These are phyloP conservation scores for Babesia sp. DNA, from an alignment of 169 alveolate genomes.

Conservation along the genomic window DNA sequence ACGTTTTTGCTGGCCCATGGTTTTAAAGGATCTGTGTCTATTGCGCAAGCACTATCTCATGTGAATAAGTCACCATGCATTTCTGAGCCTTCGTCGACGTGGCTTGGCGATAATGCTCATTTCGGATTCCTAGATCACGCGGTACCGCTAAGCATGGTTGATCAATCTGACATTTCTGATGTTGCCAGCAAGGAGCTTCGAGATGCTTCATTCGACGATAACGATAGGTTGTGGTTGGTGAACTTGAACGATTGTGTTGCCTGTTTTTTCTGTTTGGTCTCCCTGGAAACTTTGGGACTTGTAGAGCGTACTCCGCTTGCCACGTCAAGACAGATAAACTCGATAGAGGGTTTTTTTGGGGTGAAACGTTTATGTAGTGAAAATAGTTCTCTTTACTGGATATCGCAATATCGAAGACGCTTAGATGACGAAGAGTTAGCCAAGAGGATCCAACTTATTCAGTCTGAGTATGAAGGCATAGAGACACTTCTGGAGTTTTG, in stretches of 20 bases:
- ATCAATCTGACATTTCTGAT: neutral
- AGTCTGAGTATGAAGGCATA: neutral
- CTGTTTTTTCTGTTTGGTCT: conserved; percentile 38
- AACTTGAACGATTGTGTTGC: conserved; percentile 49
- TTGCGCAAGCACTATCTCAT: conserved; percentile 4
- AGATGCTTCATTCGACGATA: neutral
- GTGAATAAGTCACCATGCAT: conserved; percentile 7
- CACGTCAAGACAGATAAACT: conserved; percentile 30
- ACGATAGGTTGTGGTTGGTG: conserved; percentile 37
- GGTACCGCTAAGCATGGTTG: conserved; percentile 15
- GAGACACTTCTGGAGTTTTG: conserved; percentile 28
- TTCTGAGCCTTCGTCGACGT: neutral
- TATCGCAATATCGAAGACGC: neutral
- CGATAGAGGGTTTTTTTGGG: conserved; percentile 49
- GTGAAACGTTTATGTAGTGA: conserved; percentile 18
- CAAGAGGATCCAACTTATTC: neutral
- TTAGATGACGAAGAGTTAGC: conserved; percentile 2
- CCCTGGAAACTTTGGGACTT: conserved; percentile 23
- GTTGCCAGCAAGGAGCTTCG: neutral
- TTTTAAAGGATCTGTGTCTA: neutral
- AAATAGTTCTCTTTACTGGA: neutral
- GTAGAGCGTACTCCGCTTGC: neutral
- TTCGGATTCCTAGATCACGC: conserved; percentile 58
- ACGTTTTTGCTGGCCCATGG: neutral
- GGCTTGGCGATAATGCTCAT: conserved; percentile 16